These are phyloP conservation scores for Hymenoscyphus occultus DNA, from an alignment of 2,329 filamentous ascomycete genomes.

Conservation along the genomic window DNA sequence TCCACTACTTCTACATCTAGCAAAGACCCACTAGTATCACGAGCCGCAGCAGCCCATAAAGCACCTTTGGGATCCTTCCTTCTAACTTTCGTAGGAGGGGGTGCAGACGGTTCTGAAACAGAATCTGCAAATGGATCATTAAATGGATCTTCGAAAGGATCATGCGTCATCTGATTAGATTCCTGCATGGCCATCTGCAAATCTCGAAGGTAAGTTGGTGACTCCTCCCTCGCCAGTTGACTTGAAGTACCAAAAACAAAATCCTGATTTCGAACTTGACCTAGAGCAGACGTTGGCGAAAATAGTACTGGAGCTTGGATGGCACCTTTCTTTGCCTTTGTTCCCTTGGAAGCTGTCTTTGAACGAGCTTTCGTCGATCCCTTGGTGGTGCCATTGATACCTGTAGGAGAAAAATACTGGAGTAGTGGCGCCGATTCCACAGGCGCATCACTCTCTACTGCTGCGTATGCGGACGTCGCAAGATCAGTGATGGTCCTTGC, in stretches of 20 bases:
- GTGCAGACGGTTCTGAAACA: conserved; percentile 12
- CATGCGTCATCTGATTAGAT: conserved; percentile 48
- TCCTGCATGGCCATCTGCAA: conserved; percentile 59
- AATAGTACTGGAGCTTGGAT: conserved; percentile 52
- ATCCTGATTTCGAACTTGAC: conserved; percentile 65
- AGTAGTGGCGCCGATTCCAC: conserved; percentile 42
- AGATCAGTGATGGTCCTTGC: conserved; percentile 73
- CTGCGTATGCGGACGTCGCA: conserved; percentile 67
- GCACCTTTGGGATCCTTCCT: conserved; percentile 34
- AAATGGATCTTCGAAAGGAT: conserved; percentile 38
- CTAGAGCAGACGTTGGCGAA: conserved; percentile 66
- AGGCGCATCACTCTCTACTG: conserved; percentile 34
- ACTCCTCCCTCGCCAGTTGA: conserved; percentile 72
- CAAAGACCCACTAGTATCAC: conserved; percentile 62
- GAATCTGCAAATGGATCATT: conserved; percentile 27
- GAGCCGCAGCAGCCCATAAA: conserved; percentile 69
- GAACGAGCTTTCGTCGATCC: conserved; percentile 27
- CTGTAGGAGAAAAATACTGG: conserved; percentile 42
- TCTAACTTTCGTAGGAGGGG: conserved; percentile 1
- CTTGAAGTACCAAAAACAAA: conserved; percentile 86
- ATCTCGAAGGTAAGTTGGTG: conserved; percentile 61
- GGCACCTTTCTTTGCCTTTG: conserved; percentile 40
- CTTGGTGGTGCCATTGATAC: conserved; percentile 24
- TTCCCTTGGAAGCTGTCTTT: conserved; percentile 28
- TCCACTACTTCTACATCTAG: conserved; percentile 56